Evolutionary conservation across 1,284 basidiomycete species (phyloP).

Genomic region (Fistulina hepatica): DNA sequence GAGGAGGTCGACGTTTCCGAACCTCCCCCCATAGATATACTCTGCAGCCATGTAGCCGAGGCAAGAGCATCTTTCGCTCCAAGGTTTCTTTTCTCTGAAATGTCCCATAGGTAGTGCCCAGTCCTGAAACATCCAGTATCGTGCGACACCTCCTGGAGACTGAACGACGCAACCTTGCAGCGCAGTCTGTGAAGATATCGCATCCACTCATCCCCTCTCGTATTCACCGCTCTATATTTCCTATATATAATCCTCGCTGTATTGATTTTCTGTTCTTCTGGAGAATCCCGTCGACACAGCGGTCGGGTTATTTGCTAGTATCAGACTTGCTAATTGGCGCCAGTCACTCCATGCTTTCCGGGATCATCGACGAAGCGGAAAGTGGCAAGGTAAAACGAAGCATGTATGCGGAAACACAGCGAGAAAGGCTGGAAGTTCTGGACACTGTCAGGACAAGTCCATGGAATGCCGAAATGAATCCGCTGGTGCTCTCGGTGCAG

Average conservation of each 20-base stretch:
- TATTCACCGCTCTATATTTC: slow-evolving; percentile 55
- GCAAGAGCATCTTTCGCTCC: slow-evolving; percentile 25
- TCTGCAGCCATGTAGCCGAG: slow-evolving; percentile 37
- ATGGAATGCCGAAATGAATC: slow-evolving; percentile 74
- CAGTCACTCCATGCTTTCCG: slow-evolving; percentile 48
- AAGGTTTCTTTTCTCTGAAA: slow-evolving; percentile 8
- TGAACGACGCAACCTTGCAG: slow-evolving; percentile 33
- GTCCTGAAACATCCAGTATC: slow-evolving; percentile 5
- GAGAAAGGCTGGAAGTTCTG: slow-evolving; percentile 58
- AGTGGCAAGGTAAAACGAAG: slow-evolving; percentile 61
- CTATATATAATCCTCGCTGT: slow-evolving; percentile 63
- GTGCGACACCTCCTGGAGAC: slow-evolving; percentile 38
- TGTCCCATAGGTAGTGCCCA: no score
- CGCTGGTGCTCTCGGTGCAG: slow-evolving; percentile 42
- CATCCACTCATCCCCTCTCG: slow-evolving; percentile 55
- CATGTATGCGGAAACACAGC: slow-evolving; percentile 83
- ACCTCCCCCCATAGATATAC: slow-evolving; percentile 48
- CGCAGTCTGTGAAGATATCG: slow-evolving; percentile 27
- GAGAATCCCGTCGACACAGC: slow-evolving; percentile 46
- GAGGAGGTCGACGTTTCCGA: slow-evolving; percentile 27
- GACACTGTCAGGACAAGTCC: slow-evolving; percentile 56
- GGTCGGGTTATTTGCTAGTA: slow-evolving; percentile 50
- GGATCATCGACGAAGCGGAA: slow-evolving; percentile 45
- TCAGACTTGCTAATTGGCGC: slow-evolving; percentile 58
- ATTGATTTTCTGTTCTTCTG: slow-evolving; percentile 70